Percentiles rank a stretch among this genome's conserved stretches.
phyloP scores from a whole-genome alignment of 345 rosid species.

The Abelmoschus esculentus region DNA sequence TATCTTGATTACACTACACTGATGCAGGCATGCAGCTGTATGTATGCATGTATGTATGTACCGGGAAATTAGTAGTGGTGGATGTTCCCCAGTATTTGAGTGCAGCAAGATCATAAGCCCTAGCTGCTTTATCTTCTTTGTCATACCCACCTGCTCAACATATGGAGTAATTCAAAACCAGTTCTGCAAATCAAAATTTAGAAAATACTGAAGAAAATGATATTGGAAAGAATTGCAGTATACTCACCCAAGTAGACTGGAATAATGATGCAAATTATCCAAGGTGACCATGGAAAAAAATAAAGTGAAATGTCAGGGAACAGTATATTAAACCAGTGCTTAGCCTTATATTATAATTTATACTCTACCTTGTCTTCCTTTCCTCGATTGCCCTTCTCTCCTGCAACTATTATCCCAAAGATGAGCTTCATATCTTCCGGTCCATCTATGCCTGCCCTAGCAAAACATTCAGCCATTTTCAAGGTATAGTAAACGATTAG shows the following conservation, averaged over 20 bases:
- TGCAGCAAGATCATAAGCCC: constrained; percentile 94
- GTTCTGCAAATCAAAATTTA: neutral
- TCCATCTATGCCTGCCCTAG: constrained; percentile 84
- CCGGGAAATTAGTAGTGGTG: constrained; percentile 93
- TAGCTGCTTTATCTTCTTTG: constrained; percentile 98
- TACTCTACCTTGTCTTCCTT: constrained; percentile 86
- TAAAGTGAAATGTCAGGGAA: constrained; percentile 4
- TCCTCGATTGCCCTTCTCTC: constrained; percentile 98
- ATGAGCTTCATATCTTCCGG: constrained; percentile 98
- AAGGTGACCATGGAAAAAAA: constrained; percentile 5
- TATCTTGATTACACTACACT: neutral
- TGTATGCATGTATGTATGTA: constrained; percentile 12
- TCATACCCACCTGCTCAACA: constrained; percentile 80
- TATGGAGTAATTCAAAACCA: neutral
- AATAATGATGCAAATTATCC: constrained; percentile 11
- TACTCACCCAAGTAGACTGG: constrained; percentile 85
- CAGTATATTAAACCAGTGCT: neutral
- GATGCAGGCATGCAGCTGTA: no score
- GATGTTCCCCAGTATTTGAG: constrained; percentile 99
- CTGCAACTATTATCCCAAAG: constrained; percentile 99
- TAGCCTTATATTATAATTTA: neutral
- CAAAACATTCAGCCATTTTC: neutral
- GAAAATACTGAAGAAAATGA: neutral
- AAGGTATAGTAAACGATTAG: neutral
- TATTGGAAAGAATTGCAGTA: neutral